phyloP scores from a whole-genome alignment of 2,329 filamentous ascomycete species.

The Sphaceloma murrayae region DNA sequence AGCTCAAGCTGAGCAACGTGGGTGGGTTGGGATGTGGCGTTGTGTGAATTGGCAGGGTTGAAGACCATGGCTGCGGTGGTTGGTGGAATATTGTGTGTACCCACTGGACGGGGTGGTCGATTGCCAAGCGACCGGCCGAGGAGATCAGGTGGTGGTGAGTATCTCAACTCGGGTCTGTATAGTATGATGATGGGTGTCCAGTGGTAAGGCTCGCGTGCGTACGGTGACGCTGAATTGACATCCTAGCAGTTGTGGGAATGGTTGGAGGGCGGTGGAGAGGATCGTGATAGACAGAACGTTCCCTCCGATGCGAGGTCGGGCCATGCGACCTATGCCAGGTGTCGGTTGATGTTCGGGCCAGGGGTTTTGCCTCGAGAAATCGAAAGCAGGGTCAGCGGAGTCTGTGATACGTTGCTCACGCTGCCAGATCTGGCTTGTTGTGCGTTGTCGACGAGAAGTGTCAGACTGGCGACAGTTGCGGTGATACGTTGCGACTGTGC shows the following conservation, averaged over 20 bases:
- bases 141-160: background rate
- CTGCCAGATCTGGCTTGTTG: slow-evolving; percentile 3
- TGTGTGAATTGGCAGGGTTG: too few relatives aligned
- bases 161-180: slow-evolving; percentile 7
- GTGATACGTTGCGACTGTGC: slow-evolving; percentile 7
- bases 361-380: slow-evolving; percentile 1
- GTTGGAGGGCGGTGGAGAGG: background rate
- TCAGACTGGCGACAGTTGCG: slow-evolving; percentile 6
- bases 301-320: background rate
- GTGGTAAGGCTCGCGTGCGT: too few relatives aligned
- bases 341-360: background rate
- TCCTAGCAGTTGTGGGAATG: background rate
- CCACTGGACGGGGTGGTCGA: slow-evolving; percentile 1
- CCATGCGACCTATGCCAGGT: slow-evolving; percentile 5
- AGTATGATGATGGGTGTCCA: background rate
- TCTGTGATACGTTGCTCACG: slow-evolving; percentile 8
- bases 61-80: background rate
- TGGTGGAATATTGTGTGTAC: too few relatives aligned
- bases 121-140: slow-evolving; percentile 5
- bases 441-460: slow-evolving; percentile 8
- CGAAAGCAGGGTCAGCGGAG: slow-evolving; percentile 8
- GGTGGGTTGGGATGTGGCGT: background rate
- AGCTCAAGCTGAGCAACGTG: slow-evolving; percentile 7
- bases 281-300: slow-evolving; percentile 4
- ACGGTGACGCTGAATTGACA: too few relatives aligned